Base-by-base conservation (phyloP, 2,329 filamentous ascomycete genomes). In the Cadophora sp. region DNA sequence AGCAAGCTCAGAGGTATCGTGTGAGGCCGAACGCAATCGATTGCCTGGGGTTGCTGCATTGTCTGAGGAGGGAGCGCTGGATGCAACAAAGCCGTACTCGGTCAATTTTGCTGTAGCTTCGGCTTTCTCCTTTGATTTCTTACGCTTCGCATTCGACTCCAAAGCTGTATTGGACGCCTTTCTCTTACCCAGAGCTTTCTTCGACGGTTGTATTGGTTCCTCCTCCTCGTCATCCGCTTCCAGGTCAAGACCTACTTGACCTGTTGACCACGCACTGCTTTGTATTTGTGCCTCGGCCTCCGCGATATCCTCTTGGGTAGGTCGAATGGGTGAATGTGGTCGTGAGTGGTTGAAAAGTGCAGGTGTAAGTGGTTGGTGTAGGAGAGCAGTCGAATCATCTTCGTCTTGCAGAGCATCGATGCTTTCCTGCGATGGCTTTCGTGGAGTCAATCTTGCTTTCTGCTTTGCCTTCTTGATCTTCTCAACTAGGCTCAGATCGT, bases 121-220 rank as follows among this genome's bases (percentile, higher is more conserved):
- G 33, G 50, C 41, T 36, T 65, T 62, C 16, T 60, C 58, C 14
- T 67, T 70, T 13, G 41, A 36, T 24, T 59, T 56, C n/a, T 63
- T 65, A 27, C 70, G 71, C 48, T 70, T 71, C 9, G 43, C 59
- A 41, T 65, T 33, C 20, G 58, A 33, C n/a, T 62, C 53, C 4
- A 45, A 4, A 1, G 22, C 18, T 14, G 62, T 22, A 47, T 68
- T 65, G 3, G 62, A 64, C 16, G 70, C 71, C 50, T 71, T 73
- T 24, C 73, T 66, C 61, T 75, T 74, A 2, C 74, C 73, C 7
- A 73, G 55, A 8, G 72, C 65, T 56, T 74, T 74, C 61, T 66
- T 65, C 9, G 73, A 73, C 8, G 68, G 69, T 48, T 39, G 60
- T 47, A 61, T 56, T 8, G 68, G 66, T 24, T 59, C 47, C 13